A percentile compares a stretch with the other conserved stretches of the same genome.
Conservation (phyloP, 352 stramenopile species). For the Globisporangium cystogenes region DNA sequence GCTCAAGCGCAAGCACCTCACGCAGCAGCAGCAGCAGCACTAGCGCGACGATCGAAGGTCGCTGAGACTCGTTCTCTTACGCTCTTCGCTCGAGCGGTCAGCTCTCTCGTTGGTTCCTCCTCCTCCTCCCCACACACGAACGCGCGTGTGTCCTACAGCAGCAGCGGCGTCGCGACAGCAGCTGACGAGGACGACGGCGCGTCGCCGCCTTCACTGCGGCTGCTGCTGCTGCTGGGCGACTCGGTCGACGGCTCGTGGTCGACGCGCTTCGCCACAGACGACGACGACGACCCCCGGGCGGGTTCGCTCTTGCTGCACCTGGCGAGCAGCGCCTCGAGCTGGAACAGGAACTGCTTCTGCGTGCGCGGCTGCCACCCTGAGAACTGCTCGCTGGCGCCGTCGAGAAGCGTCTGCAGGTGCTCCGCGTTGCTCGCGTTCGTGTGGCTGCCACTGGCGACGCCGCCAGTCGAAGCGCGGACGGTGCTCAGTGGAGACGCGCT, state of each 20-base stretch:
- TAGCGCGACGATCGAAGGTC: background rate
- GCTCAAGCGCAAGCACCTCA: conserved; percentile 67
- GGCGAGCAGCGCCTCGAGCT: conserved; percentile 11
- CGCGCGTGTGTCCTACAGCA: background rate
- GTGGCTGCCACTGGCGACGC: background rate
- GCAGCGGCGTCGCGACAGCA: background rate
- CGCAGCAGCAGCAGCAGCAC: conserved; percentile 4
- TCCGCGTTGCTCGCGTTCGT: background rate
- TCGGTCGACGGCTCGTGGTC: background rate
- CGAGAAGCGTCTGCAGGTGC: conserved; percentile 5
- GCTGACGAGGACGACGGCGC: background rate
- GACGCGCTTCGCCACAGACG: background rate
- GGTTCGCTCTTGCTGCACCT: conserved; percentile 4
- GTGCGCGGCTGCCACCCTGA: conserved; percentile 4
- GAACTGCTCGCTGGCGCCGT: conserved; percentile 1
- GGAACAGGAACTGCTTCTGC: conserved; percentile 14
- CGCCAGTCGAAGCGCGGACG: background rate
- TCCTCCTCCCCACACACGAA: too few relatives aligned
- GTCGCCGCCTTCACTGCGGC: background rate
- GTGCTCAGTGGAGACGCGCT: too few relatives aligned
- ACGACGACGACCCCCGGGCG: too few relatives aligned
- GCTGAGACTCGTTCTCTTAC: background rate
- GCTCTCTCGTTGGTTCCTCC: too few relatives aligned
- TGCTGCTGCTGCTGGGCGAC: background rate
- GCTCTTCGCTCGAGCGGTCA: background rate